These are phyloP conservation scores for Begonia peltatifolia DNA, from an alignment of 306 rosid genomes.

Conservation along the genomic window DNA sequence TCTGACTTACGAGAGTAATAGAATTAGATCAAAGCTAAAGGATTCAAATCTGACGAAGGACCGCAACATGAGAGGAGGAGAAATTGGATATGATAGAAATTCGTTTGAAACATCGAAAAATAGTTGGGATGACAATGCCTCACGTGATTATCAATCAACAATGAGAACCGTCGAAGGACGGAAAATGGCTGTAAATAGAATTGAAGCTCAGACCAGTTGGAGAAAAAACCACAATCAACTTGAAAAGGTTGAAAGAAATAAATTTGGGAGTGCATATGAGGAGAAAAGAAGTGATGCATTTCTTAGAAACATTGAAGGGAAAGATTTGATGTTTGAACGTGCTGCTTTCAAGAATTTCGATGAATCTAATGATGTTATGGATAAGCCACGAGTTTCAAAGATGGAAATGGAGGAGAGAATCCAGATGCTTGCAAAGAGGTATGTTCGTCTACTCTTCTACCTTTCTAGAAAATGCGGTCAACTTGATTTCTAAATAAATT, in stretches of 20 bases:
- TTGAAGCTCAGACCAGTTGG: slow-evolving; percentile 9
- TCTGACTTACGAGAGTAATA: slow-evolving; percentile 15
- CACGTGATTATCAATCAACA: slow-evolving; percentile 14
- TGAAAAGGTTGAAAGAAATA: slow-evolving; percentile 17
- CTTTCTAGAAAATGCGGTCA: slow-evolving; percentile 6
- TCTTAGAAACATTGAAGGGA: slow-evolving; percentile 17
- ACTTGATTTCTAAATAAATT: background rate
- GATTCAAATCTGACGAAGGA: background rate
- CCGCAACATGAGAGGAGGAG: slow-evolving; percentile 1
- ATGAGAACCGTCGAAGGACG: slow-evolving; percentile 11
- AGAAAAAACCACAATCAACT: slow-evolving; percentile 16
- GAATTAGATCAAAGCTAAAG: slow-evolving; percentile 17
- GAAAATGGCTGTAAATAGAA: slow-evolving; percentile 12
- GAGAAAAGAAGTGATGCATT: slow-evolving; percentile 18
- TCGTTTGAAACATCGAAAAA: slow-evolving; percentile 10
- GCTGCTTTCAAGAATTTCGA: slow-evolving; percentile 62
- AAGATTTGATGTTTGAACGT: slow-evolving; percentile 43
- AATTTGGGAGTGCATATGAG: slow-evolving; percentile 11
- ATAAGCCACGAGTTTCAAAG: slow-evolving; percentile 42
- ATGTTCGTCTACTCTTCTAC: slow-evolving; percentile 18
- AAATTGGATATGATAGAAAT: slow-evolving; percentile 6
- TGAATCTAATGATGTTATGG: slow-evolving; percentile 28
- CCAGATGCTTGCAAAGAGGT: slow-evolving; percentile 62
- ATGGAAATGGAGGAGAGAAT: slow-evolving; percentile 81
- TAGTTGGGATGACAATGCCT: slow-evolving; percentile 13